A percentile compares a stretch with the other conserved stretches of the same genome.
phyloP scores from a whole-genome alignment of 1,139 yeast genomes.

The Suhomyces anneliseae region DNA sequence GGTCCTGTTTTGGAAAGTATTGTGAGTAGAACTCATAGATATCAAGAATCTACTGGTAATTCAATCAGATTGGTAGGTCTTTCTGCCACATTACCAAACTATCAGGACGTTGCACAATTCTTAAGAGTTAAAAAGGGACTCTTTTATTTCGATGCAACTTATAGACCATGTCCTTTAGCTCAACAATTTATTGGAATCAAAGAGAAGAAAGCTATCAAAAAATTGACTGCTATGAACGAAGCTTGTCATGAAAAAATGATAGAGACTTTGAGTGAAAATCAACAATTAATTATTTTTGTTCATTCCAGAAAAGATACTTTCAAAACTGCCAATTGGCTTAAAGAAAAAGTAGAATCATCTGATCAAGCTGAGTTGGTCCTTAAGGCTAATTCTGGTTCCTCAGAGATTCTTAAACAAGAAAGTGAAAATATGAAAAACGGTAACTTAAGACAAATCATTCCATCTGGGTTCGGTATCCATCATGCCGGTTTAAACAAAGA shows the following conservation, averaged over 20 bases:
- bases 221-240: constrained; percentile 81
- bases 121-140: constrained; percentile 64
- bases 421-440: constrained; percentile 54
- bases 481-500: constrained; percentile 85
- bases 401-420: constrained; percentile 63
- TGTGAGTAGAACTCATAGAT: constrained; percentile 70
- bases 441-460: constrained; percentile 60
- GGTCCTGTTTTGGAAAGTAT: constrained; percentile 93
- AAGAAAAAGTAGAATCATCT: constrained; percentile 59
- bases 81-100: constrained; percentile 94
- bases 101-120: constrained; percentile 81
- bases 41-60: constrained; percentile 41
- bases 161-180: constrained; percentile 88
- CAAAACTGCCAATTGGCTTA: constrained; percentile 75
- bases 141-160: constrained; percentile 79
- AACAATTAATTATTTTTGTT: constrained; percentile 86
- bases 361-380: constrained; percentile 50
- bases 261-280: constrained; percentile 57
- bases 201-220: constrained; percentile 79
- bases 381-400: constrained; percentile 57
- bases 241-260: constrained; percentile 83
- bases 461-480: constrained; percentile 84
- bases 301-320: constrained; percentile 92
- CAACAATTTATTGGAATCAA: constrained; percentile 89
- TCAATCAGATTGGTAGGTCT: constrained; percentile 75